Evolutionary conservation across 2,329 filamentous ascomycete genomes (phyloP), one percentile per base, ranked within the genome.

Genomic region (Atkinsonella texensis): DNA sequence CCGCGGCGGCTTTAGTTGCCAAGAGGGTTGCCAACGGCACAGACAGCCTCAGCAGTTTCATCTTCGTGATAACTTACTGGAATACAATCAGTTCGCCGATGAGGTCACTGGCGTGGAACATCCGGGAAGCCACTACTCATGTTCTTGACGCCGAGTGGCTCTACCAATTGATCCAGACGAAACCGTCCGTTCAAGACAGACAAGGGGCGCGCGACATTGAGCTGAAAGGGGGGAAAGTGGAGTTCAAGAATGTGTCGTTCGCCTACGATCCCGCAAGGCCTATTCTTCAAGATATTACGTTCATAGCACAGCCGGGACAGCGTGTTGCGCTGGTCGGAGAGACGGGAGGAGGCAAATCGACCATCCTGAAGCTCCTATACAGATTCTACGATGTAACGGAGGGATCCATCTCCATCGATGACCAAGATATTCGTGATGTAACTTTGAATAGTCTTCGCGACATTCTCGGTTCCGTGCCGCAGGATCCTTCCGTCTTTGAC

Each of bases 41-140:
- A 41, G 75, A 75, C 23, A 50, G 18, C 28, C 39, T 54, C 42
- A 28, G 50, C 42, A 52, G 47, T 53, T 82, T 87, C 54, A 77
- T 86, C 4, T 81, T 81, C 17, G 65, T 87, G 28, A 69, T 84
- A 15, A 74, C 77, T 35, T 87, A 85, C 63, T 87, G 83, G 83
- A 65, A 67, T 7, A 58, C 59, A 13, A 55, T 59, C 64, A 74
- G 62, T 54, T 78, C 55, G 48, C 68, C 68, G 1, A 57, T 71
- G 60, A 60, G 61, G 56, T 66, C 60, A 20, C 61, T 68, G 3
- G 61, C 60, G 9, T 58, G 58, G 46, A 59, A 60, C 7, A 61
- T 65, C 11, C 56, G 58, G 2, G 54, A 54, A 7, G 52, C 65
- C 18, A 55, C 61, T 33, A 56, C 57, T 0, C 74, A 79, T 46